Evolutionary conservation across 2,329 filamentous ascomycete species (phyloP).

Genomic region (Alternaria hordeiaustralica): DNA sequence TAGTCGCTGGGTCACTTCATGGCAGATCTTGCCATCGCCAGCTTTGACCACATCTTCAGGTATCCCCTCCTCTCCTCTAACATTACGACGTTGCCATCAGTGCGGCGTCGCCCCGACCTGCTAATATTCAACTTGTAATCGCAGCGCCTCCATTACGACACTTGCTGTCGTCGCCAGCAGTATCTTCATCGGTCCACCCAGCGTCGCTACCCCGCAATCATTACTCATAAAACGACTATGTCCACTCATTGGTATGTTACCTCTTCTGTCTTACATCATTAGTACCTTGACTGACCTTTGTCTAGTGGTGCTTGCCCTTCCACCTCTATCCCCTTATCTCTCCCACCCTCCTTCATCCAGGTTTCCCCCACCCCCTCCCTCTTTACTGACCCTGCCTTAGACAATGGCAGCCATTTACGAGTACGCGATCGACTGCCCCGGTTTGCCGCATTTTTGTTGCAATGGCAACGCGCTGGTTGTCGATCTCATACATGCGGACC

Average conservation of each 20-base stretch:
- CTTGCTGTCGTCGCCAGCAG: background rate
- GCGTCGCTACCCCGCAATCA: background rate
- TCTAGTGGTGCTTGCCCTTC: background rate
- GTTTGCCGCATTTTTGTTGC: background rate
- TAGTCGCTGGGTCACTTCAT: background rate
- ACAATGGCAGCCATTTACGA: background rate
- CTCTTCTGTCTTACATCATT: background rate
- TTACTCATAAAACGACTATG: background rate
- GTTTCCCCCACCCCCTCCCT: background rate
- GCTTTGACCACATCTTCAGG: background rate
- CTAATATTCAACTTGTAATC: background rate
- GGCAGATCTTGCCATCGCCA: background rate
- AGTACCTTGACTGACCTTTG: background rate
- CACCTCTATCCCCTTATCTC: background rate
- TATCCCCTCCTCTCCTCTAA: background rate
- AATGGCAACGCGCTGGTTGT: background rate
- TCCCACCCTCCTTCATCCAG: background rate
- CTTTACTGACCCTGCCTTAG: background rate
- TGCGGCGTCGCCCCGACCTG: background rate
- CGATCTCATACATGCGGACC: background rate
- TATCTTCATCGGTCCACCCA: background rate
- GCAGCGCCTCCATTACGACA: background rate
- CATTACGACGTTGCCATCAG: background rate
- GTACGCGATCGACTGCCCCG: background rate
- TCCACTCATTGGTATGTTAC: background rate